Base-by-base conservation (phyloP, 352 stramenopile species). In the Phytopythium mirpurense region DNA sequence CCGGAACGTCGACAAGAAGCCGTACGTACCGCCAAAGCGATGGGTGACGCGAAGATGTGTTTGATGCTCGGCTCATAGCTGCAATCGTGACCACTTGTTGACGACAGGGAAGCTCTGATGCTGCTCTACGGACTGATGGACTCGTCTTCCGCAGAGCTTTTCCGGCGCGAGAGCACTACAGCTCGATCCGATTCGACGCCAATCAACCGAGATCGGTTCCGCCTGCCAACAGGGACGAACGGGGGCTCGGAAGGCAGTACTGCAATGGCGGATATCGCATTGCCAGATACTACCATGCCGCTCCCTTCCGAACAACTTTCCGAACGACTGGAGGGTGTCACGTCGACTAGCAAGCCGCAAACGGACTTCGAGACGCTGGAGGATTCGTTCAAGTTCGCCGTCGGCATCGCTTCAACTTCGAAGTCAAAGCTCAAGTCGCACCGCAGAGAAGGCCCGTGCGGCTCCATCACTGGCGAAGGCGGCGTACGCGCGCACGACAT, bases 381-480 rank as follows among this genome's bases (percentile, higher is more conserved):
- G 58, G 79, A 90, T 34, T 92, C 82, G 6, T 92, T 92, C 61
- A 89, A 88, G 35, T 79, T 87, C 52, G 69, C 69, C 37, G 72
- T 92, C 2, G 82, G 79, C 0, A 88, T 92, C 31, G 71, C 71
- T 10, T 70, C 68, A 5, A n/a, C 51, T 9, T 59, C 63, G 26
- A 81, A 78, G 37, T 29, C 49, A 2, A 72, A 70, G 57, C 52
- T 26, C 18, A 70, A 64, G 54, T 29, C 43, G n/a, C 54, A 50
- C 45, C 54, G 44, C 7, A 37, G 26, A 49, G 53, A 48, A 29
- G 29, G 37, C 38, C 29, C 54, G 1, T 18, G 23, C 34, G 36
- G 40, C 7, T 19, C 23, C 32, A 21, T 54, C 23, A 34, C 21
- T 6, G 34, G 38, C 14, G 60, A 27, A 47, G 66, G 59, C 37